Evolutionary conservation across 495 filamentous ascomycete genomes (phyloP), one percentile per base, ranked within the genome.

Genomic region (Saxispiralis lemnorum): DNA sequence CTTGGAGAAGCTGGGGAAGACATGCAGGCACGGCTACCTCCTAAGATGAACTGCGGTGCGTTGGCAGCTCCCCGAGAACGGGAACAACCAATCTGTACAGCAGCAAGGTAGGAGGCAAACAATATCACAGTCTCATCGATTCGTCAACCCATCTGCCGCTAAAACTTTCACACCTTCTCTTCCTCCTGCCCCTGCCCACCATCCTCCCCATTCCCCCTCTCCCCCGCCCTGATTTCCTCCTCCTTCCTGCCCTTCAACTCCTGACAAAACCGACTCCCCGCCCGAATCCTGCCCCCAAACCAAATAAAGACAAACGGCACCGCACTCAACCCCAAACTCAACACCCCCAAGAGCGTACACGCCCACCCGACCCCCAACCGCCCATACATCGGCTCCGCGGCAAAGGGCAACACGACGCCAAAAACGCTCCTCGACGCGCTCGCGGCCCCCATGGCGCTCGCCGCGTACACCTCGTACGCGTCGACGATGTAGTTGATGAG

Each of bases 401-500:
- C 57, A 39, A 63, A 65, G 1, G 75, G 75, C 37, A 79, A 61
- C 2, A 72, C 59, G 0, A 77, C 77, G 0, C 76, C 81, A 16
- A 79, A 65, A 12, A 79, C 61, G 30, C 68, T 72, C 1, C 81
- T 65, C 21, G 69, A 59, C 38, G 70, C 72, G 0, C 69, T 70
- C 0, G 75, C 69, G 0, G 77, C 78, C 0, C 81, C 78, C 51
- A 80, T 65, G 1, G 81, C 81, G 15, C 66, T 72, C 3, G 81
- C 81, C 1, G 81, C 76, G 55, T 75, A 83, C 41, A 78, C 71
- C 40, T 72, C 70, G 58, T 87, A 85, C 9, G 79, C 79, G 53
- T 87, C 81, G 10, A 78, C 49, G 20, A 86, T 64, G 46, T 86
- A 87, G 47, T 82, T 87, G 9, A 85, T 59, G 19, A 79, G 68